Conservation (phyloP, 345 rosid genomes). For the Tarenaya hassleriana region DNA sequence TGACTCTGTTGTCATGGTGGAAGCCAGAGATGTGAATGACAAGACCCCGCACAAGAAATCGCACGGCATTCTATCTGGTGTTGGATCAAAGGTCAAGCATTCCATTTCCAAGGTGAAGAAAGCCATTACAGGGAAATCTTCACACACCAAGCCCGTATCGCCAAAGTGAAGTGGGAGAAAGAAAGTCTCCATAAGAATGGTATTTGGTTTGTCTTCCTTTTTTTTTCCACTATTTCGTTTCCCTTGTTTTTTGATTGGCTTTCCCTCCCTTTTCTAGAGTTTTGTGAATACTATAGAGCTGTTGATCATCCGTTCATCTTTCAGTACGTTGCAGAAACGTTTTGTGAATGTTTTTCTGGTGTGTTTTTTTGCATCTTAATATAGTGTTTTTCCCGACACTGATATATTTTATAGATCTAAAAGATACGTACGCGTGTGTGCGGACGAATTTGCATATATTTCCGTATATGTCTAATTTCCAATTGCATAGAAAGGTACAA, state of each 20-base stretch:
- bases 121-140: slow-evolving; percentile 75
- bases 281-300: slow-evolving; percentile 27
- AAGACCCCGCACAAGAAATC: slow-evolving; percentile 64
- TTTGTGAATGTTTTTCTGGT: no score
- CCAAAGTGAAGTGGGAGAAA: slow-evolving; percentile 30
- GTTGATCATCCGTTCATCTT: slow-evolving; percentile 12
- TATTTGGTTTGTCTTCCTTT: background rate
- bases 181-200: background rate
- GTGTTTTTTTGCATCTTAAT: no score
- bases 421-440: no score
- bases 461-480: no score
- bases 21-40: slow-evolving; percentile 48
- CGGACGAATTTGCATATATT: no score
- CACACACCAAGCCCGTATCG: slow-evolving; percentile 49
- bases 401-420: no score
- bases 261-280: slow-evolving; percentile 21
- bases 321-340: slow-evolving; percentile 16
- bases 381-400: no score
- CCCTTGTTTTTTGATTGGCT: slow-evolving; percentile 23
- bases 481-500: no score
- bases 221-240: slow-evolving; percentile 2
- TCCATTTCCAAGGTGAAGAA: slow-evolving; percentile 90
- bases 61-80: slow-evolving; percentile 66
- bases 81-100: slow-evolving; percentile 82
- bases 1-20: slow-evolving; percentile 57